Evolutionary conservation across 495 filamentous ascomycete species (phyloP).

Genomic region (Echria macrotheca): DNA sequence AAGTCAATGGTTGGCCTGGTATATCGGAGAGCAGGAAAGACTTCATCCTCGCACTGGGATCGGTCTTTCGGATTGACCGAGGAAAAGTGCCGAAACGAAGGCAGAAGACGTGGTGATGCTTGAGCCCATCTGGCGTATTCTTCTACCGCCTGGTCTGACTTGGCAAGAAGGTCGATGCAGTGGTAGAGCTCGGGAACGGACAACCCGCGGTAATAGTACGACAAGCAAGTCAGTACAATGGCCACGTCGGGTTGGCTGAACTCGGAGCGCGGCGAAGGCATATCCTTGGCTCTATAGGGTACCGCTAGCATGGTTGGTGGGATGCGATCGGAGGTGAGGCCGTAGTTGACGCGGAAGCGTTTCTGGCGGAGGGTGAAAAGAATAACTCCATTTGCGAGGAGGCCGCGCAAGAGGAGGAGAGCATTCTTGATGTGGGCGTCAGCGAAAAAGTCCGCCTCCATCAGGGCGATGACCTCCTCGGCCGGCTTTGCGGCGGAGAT

Average conservation of each 20-base stretch:
- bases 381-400: slow-evolving; percentile 54
- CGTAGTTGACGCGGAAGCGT: slow-evolving; percentile 65
- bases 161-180: slow-evolving; percentile 45
- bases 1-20: slow-evolving; percentile 55
- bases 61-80: slow-evolving; percentile 58
- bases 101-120: slow-evolving; percentile 31
- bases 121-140: slow-evolving; percentile 52
- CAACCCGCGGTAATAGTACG: slow-evolving; percentile 66
- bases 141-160: slow-evolving; percentile 49
- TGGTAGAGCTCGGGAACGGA: slow-evolving; percentile 44
- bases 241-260: slow-evolving; percentile 70
- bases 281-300: slow-evolving; percentile 67
- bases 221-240: slow-evolving; percentile 61
- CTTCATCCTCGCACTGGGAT: slow-evolving; percentile 25
- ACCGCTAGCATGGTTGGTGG: slow-evolving; percentile 55
- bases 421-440: slow-evolving; percentile 26
- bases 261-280: slow-evolving; percentile 56
- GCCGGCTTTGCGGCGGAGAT: slow-evolving; percentile 31
- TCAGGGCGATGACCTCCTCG: slow-evolving; percentile 25
- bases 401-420: slow-evolving; percentile 55
- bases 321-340: slow-evolving; percentile 42
- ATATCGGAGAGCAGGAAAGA: slow-evolving; percentile 52
- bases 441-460: slow-evolving; percentile 37
- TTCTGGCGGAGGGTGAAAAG: slow-evolving; percentile 51
- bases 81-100: slow-evolving; percentile 39